phyloP scores from a whole-genome alignment of 2,329 filamentous ascomycete species.

The Alternaria alternata region DNA sequence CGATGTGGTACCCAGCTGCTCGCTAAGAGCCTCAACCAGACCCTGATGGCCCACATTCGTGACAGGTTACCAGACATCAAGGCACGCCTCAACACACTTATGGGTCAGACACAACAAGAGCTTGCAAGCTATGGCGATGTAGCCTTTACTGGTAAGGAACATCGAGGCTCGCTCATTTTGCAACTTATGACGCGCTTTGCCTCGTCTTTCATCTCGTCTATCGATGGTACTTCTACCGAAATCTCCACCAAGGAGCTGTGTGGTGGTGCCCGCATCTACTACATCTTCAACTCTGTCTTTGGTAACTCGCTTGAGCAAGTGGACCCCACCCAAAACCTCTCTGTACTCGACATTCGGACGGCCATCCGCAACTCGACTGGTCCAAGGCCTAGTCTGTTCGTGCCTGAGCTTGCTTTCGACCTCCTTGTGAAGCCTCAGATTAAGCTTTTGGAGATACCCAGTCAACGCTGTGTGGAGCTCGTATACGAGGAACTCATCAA shows the following conservation, averaged over 20 bases:
- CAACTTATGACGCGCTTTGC: conserved; percentile 99
- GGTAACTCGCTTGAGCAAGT: conserved; percentile 96
- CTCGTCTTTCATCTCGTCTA: conserved; percentile 96
- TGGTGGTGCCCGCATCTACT: conserved; percentile 94
- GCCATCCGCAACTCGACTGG: conserved; percentile 98
- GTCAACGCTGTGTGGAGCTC: conserved; percentile 94
- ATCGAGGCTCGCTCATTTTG: conserved; percentile 90
- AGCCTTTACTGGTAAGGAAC: conserved; percentile 96
- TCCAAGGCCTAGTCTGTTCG: conserved; percentile 92
- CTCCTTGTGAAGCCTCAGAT: conserved; percentile 98
- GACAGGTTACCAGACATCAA: conserved; percentile 98
- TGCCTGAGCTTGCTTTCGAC: conserved; percentile 97
- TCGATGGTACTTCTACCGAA: conserved; percentile 97
- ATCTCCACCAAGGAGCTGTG: conserved; percentile 98
- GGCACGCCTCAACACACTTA: conserved; percentile 93
- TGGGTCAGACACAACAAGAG: conserved; percentile 99
- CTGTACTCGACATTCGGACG: conserved; percentile 92
- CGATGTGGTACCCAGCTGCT: conserved; percentile 94
- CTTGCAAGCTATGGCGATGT: conserved; percentile 97
- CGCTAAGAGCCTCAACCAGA: conserved; percentile 93
- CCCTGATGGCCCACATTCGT: conserved; percentile 94
- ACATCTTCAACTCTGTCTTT: conserved; percentile 99
- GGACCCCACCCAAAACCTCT: conserved; percentile 93
- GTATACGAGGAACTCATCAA: conserved; percentile 99
- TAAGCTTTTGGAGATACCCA: conserved; percentile 92